Base-by-base conservation (phyloP, 2,329 filamentous ascomycete genomes). In the Tolypocladium nubicola region DNA sequence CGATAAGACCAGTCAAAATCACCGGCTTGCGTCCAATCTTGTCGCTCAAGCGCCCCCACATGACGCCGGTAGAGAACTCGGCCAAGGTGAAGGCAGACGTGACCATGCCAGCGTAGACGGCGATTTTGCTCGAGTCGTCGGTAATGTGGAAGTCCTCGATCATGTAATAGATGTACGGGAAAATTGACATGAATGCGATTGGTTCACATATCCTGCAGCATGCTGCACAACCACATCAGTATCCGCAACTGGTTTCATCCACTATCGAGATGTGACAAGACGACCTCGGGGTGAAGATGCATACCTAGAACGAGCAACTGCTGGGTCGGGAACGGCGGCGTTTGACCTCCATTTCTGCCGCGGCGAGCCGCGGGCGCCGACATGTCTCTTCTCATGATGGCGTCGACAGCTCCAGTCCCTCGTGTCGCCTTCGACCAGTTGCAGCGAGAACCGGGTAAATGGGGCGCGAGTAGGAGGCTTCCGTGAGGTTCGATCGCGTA, bases 161-260 rank as follows among this genome's bases (percentile, higher is more conserved):
- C 94, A 99, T 97, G 77, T 89, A 93, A 77, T 96, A 97, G 65
- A 96, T 91, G 73, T 97, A 99, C 1, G 94, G 94, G 70, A 99
- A 97, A 65, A 97, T 97, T 56, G 92, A 97, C 90, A 97, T 97
- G 79, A 99, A 97, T 7, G 94, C 94, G 72, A 99, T 97, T 55
- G 94, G 94, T 71, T 99, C 94, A 79, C 91, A 97, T 77, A 99
- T 93, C 68, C 94, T 87, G 75, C 92, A 96, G 68, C 96, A 80
- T 52, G 91, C 92, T 95, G 61, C 55, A 23, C 21, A 39, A 41
- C 23, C 23, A 13, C 30, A 58, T 56, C 33, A 61, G 50, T n/a
- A 6, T 23, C 30, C 26, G 11, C 21, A 11, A 14, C 52, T 50
- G 45, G 56, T 30, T 49, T 35, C 55, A 23, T 26, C 23, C 39